Evolutionary conservation across 1,284 basidiomycete species (phyloP).

Genomic region (Cryptococcus sp.): DNA sequence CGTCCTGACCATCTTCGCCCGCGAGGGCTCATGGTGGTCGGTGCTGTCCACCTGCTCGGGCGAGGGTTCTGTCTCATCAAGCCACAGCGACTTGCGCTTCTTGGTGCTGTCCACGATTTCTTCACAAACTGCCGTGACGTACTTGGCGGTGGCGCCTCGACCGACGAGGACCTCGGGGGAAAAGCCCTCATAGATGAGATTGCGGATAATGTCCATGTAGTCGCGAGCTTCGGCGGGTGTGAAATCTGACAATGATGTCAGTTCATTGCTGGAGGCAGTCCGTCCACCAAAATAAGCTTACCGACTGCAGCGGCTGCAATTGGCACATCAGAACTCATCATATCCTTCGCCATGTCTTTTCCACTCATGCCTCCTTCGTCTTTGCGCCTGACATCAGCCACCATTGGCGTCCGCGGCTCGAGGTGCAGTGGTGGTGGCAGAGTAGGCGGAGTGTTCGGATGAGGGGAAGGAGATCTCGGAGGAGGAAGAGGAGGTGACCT

Average conservation of each 20-base stretch:
- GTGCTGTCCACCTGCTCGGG: not conserved
- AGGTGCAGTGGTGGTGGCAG: not conserved
- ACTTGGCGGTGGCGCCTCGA: conserved; percentile 29
- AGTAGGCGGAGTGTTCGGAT: not conserved
- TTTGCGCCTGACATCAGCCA: not conserved
- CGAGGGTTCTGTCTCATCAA: conserved; percentile 13
- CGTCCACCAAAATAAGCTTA: conserved; percentile 1
- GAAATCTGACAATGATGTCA: conserved; percentile 18
- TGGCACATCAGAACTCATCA: not conserved
- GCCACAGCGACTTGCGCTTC: conserved; percentile 21
- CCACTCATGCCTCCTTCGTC: not conserved
- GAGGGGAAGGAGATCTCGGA: too few species aligned
- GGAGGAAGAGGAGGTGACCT: too few species aligned
- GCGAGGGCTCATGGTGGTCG: not conserved
- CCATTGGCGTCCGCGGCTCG: not conserved
- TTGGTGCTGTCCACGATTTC: conserved; percentile 35
- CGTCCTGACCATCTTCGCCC: conserved; percentile 2
- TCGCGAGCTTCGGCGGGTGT: conserved; percentile 28
- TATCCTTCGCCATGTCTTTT: not conserved
- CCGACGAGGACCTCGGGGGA: conserved; percentile 29
- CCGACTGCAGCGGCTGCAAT: conserved; percentile 6
- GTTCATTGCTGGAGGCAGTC: not conserved
- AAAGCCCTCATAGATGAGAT: conserved; percentile 33
- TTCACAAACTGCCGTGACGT: conserved; percentile 35
- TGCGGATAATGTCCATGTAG: conserved; percentile 36